Evolutionary conservation across 108 stramenopile genomes (phyloP), one percentile per base, ranked within the genome.

Genomic region (Asterionellopsis glacialis): DNA sequence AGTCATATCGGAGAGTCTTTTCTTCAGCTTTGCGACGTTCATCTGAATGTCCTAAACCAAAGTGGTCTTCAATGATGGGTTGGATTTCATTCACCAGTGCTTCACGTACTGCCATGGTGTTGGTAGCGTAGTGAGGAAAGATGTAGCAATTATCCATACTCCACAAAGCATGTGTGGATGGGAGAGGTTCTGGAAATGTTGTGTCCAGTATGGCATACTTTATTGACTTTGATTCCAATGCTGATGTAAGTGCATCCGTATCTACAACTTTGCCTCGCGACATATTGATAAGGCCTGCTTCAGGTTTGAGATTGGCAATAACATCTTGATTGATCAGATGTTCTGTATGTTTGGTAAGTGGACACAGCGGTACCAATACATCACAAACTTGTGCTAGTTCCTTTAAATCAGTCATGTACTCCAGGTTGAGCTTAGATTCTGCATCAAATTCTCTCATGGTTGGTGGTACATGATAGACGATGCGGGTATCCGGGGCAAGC

Each of bases 111-210:
- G 40, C 72, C 42, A 65, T 70, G 5, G 82, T 83, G 40, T 83
- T 83, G 19, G 82, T 83, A 13, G 82, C 82, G 47, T 67, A 83
- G 54, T 83, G 82, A 23, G 82, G 82, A 45, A 73, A 63, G 38
- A 83, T 77, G 49, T 57, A 70, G 48, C 78, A 79, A 51, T 80
- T 80, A 33, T 67, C 45, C 58, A 77, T 33, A 12, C 22, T 47
- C 78, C 76, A 77, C 48, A 83, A 48, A 14, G 51, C 58, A 58
- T 83, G 82, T 7, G 74, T 76, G 15, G 47, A 19, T 9, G 82
- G 82, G 43, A 83, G 57, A 1, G 82, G 82, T 60, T 83, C 82
- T 1, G 82, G 82, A 50, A 57, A 62, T 23, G 82, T 83, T 1
- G 79, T 77, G 43, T 83, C 82, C 51, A 83, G 49, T 59, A 83